Evolutionary conservation across 306 rosid species (phyloP).

Genomic region (Cucumis melo): DNA sequence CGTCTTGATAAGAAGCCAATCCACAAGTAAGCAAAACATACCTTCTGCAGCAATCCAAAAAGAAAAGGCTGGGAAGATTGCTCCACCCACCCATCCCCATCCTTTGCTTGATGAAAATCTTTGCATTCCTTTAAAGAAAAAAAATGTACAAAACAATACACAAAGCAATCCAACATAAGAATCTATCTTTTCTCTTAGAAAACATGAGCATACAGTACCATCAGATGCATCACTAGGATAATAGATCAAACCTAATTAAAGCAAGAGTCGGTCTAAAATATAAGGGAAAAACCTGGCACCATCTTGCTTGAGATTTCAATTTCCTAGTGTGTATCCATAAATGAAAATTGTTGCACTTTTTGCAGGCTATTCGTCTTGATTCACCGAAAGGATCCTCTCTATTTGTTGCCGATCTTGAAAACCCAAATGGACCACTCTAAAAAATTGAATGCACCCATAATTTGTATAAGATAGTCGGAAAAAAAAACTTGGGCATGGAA

Average conservation of each 20-base stretch:
- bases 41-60: conserved; percentile 93
- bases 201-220: background rate
- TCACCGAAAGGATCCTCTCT: conserved; percentile 69
- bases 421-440: conserved; percentile 60
- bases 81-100: conserved; percentile 99
- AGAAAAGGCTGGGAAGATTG: conserved; percentile 85
- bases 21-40: conserved; percentile 14
- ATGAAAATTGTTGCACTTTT: conserved; percentile 73
- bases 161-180: conserved; percentile 8
- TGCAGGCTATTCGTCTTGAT: conserved; percentile 74
- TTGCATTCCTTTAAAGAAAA: conserved; percentile 63
- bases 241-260: background rate
- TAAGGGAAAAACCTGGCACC: conserved; percentile 78
- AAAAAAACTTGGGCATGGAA: background rate
- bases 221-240: background rate
- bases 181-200: background rate
- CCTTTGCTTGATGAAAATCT: conserved; percentile 93
- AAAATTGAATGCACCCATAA: conserved; percentile 24
- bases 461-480: conserved; percentile 12
- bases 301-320: conserved; percentile 77
- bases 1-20: background rate
- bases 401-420: conserved; percentile 46
- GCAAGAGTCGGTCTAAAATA: background rate
- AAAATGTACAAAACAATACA: conserved; percentile 15
- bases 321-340: conserved; percentile 72